These are phyloP conservation scores for Nidularia sp. DNA, from an alignment of 768 basidiomycete genomes.

Conservation along the genomic window DNA sequence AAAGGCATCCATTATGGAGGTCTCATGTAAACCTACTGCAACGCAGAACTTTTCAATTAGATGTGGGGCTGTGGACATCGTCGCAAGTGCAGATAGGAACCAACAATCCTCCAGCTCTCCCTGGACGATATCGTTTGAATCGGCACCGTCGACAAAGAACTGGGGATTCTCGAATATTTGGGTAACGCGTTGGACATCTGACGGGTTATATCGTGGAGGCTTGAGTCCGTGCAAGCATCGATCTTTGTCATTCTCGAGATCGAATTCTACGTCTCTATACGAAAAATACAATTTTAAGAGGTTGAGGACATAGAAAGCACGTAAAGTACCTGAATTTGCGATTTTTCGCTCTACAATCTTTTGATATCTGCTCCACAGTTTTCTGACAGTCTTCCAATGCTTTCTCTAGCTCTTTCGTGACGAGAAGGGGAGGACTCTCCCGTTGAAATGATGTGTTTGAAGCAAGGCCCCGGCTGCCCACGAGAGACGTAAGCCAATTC, in stretches of 20 bases:
- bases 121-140: slow-evolving; percentile 46
- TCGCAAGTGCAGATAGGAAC: slow-evolving; percentile 51
- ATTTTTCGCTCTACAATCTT: slow-evolving; percentile 42
- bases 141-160: slow-evolving; percentile 44
- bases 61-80: slow-evolving; percentile 40
- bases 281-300: neutral
- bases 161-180: slow-evolving; percentile 52
- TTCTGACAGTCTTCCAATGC: neutral
- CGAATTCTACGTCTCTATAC: slow-evolving; percentile 52
- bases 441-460: neutral
- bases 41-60: slow-evolving; percentile 46
- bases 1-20: neutral
- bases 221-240: slow-evolving; percentile 40
- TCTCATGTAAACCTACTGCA: slow-evolving; percentile 13
- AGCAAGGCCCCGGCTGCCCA: too few species aligned
- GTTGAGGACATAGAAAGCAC: neutral
- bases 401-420: neutral
- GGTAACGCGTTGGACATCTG: slow-evolving; percentile 37
- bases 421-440: neutral
- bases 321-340: slow-evolving; percentile 41
- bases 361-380: slow-evolving; percentile 1
- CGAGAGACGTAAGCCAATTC: too few species aligned
- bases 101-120: slow-evolving; percentile 52
- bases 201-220: slow-evolving; percentile 20
- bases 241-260: slow-evolving; percentile 49